These are phyloP conservation scores for Colletotrichum sp. DNA, from an alignment of 2,329 filamentous ascomycete species.

Conservation along the genomic window DNA sequence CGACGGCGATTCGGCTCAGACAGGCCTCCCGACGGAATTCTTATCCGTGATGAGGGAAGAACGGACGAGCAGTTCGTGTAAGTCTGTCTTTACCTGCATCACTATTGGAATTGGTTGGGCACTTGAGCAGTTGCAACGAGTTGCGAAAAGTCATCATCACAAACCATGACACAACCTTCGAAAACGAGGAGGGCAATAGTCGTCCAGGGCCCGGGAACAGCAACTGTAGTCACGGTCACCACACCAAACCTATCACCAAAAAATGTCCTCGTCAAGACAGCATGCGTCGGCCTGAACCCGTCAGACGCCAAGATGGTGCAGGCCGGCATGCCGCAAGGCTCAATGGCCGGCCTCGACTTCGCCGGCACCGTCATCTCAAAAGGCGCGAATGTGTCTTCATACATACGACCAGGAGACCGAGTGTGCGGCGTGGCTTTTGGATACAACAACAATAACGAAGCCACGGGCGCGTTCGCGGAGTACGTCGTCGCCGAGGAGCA, in stretches of 20 bases:
- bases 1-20: background rate
- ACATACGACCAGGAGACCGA: conserved; percentile 28
- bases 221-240: background rate
- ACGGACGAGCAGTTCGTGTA: background rate
- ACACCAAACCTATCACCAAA: background rate
- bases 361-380: conserved; percentile 34
- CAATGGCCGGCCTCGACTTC: conserved; percentile 38
- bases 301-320: conserved; percentile 38
- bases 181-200: background rate
- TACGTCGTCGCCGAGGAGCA: conserved; percentile 27
- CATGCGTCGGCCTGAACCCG: conserved; percentile 40
- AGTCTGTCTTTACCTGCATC: background rate
- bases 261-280: conserved; percentile 26
- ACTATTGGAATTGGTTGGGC: background rate
- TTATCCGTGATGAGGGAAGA: background rate
- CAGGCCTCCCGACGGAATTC: fast-evolving
- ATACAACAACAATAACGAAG: conserved; percentile 20
- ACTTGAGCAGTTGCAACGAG: background rate
- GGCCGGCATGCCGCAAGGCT: conserved; percentile 28
- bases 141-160: fast-evolving
- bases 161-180: background rate
- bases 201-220: background rate
- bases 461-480: conserved; percentile 34
- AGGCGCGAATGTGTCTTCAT: conserved; percentile 29
- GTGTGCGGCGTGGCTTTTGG: conserved; percentile 29